Evolutionary conservation across 2,329 filamentous ascomycete species (phyloP).

Genomic region (Xylaria hypoxylon): DNA sequence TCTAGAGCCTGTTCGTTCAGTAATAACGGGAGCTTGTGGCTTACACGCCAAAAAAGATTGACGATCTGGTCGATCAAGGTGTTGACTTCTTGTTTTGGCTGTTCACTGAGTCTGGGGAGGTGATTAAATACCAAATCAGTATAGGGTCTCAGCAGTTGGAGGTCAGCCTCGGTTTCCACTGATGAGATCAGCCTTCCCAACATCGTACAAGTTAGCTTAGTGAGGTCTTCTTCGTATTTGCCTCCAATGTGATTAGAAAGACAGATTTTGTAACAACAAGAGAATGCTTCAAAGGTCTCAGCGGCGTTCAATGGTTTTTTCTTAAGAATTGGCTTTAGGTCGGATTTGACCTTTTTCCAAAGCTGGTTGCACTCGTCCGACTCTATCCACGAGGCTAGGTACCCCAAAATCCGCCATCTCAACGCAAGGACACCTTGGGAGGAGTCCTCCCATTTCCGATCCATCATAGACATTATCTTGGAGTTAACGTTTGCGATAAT

Average conservation of each 20-base stretch:
- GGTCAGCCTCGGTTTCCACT: slow-evolving; percentile 33
- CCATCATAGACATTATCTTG: slow-evolving; percentile 51
- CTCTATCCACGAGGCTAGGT: slow-evolving; percentile 46
- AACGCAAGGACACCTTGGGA: slow-evolving; percentile 44
- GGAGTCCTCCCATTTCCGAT: slow-evolving; percentile 39
- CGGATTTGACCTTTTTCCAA: slow-evolving; percentile 44
- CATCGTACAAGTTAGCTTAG: slow-evolving; percentile 43
- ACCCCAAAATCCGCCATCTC: slow-evolving; percentile 49
- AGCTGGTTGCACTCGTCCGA: slow-evolving; percentile 44
- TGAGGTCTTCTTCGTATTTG: slow-evolving; percentile 44
- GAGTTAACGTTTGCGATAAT: slow-evolving; percentile 49
- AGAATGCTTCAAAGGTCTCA: slow-evolving; percentile 49
- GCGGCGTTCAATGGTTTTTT: slow-evolving; percentile 39
- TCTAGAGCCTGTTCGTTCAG: slow-evolving; percentile 29
- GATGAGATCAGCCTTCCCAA: slow-evolving; percentile 42
- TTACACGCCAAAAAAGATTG: slow-evolving; percentile 42
- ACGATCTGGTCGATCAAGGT: slow-evolving; percentile 41
- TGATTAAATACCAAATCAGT: slow-evolving; percentile 45
- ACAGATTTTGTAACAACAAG: slow-evolving; percentile 47
- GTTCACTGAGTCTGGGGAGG: slow-evolving; percentile 45
- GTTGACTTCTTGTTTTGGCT: slow-evolving; percentile 40
- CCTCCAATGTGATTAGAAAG: slow-evolving; percentile 47
- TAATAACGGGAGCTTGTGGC: slow-evolving; percentile 27
- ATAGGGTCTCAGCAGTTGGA: slow-evolving; percentile 38
- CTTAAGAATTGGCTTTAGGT: slow-evolving; percentile 45